Percentiles rank a stretch among this genome's conserved stretches.
phyloP scores from a whole-genome alignment of 495 filamentous ascomycete genomes.

The Aspergillus coremiiformis region DNA sequence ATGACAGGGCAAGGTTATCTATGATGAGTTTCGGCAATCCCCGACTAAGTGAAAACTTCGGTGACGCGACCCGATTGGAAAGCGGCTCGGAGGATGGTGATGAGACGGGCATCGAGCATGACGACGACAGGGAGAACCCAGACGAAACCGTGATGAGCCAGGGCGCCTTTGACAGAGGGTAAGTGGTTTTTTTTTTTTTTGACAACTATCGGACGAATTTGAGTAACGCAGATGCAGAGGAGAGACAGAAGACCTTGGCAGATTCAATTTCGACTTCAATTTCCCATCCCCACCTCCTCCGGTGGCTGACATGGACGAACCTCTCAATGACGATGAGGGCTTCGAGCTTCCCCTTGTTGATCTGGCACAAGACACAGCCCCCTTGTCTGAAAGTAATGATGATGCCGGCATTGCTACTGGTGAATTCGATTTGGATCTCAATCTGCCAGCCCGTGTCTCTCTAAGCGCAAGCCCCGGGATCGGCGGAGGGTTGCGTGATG shows the following conservation, averaged over 20 bases:
- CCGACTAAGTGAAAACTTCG: slow-evolving; percentile 59
- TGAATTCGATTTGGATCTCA: slow-evolving; percentile 27
- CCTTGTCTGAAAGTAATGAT: slow-evolving; percentile 19
- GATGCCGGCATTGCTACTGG: slow-evolving; percentile 17
- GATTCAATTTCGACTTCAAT: slow-evolving; percentile 38
- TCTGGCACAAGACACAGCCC: slow-evolving; percentile 21
- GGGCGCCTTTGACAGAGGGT: slow-evolving; percentile 39
- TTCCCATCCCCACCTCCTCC: slow-evolving; percentile 33
- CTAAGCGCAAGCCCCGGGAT: slow-evolving; percentile 32
- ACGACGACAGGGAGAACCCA: slow-evolving; percentile 29
- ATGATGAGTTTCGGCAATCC: slow-evolving; percentile 50
- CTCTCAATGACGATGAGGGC: slow-evolving; percentile 31
- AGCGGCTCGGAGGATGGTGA: slow-evolving; percentile 44
- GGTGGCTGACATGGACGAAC: slow-evolving; percentile 25
- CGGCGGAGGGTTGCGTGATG: slow-evolving; percentile 38
- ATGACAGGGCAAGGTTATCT: slow-evolving; percentile 37
- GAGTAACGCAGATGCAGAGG: slow-evolving; percentile 33
- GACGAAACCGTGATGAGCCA: slow-evolving; percentile 28
- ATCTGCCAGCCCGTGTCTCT: slow-evolving; percentile 22
- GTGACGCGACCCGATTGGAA: slow-evolving; percentile 40
- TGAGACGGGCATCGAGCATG: slow-evolving; percentile 33
- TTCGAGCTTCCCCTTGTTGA: slow-evolving; percentile 32
- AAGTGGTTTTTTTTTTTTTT: slow-evolving; percentile 13
- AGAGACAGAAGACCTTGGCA: slow-evolving; percentile 42
- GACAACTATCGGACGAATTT: slow-evolving; percentile 8